phyloP scores from a whole-genome alignment of 2,329 filamentous ascomycete species.

The Diaporthe aspalathi region DNA sequence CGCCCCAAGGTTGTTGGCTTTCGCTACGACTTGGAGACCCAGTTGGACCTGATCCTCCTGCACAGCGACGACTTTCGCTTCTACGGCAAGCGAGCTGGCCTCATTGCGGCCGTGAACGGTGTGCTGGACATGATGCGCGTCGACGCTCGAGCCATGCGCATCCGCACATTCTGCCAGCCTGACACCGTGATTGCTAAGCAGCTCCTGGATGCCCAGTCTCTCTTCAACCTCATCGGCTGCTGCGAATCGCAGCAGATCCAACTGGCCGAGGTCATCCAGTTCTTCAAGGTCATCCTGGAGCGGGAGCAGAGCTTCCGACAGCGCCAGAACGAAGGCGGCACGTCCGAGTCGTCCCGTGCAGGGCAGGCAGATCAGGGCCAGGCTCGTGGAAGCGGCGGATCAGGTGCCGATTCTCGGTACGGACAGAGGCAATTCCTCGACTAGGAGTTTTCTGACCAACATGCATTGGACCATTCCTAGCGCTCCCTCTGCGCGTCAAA shows the following conservation, averaged over 20 bases:
- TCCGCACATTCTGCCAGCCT: slow-evolving; percentile 69
- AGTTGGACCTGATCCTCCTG: slow-evolving; percentile 64
- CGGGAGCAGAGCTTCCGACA: slow-evolving; percentile 51
- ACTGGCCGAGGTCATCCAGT: slow-evolving; percentile 62
- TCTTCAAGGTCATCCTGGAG: slow-evolving; percentile 65
- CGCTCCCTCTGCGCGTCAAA: background rate
- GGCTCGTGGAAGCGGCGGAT: slow-evolving; percentile 24
- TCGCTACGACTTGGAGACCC: slow-evolving; percentile 70
- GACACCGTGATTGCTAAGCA: slow-evolving; percentile 70
- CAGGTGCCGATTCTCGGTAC: slow-evolving; percentile 26
- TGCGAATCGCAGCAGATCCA: slow-evolving; percentile 57
- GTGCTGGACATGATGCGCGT: slow-evolving; percentile 64
- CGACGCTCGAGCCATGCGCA: slow-evolving; percentile 63
- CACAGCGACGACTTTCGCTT: slow-evolving; percentile 67
- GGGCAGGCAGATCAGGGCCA: background rate
- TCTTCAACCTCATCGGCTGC: slow-evolving; percentile 62
- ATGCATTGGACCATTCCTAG: background rate
- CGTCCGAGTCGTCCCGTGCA: no score
- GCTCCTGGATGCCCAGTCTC: slow-evolving; percentile 62
- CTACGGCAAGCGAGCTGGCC: slow-evolving; percentile 59
- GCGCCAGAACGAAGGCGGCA: slow-evolving; percentile 34
- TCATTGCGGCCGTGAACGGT: slow-evolving; percentile 56
- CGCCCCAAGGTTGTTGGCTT: slow-evolving; percentile 67
- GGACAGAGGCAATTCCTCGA: slow-evolving; percentile 3
- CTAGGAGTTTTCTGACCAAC: slow-evolving; percentile 27